Evolutionary conservation across 2,329 filamentous ascomycete species (phyloP).

Genomic region (Beauveria rudraprayagi): DNA sequence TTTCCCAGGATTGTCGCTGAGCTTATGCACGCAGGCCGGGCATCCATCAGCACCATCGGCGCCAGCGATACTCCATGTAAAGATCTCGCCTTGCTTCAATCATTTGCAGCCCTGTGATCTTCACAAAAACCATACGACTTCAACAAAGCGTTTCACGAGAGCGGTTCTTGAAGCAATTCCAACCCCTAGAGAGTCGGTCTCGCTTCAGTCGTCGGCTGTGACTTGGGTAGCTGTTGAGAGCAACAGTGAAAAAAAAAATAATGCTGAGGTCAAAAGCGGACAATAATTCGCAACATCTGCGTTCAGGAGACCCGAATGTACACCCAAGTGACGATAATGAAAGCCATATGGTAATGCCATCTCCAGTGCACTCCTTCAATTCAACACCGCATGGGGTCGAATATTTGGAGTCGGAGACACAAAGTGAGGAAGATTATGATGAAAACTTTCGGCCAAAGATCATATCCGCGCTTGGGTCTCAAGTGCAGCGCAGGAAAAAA

Average conservation of each 20-base stretch:
- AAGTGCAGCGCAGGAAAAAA: neutral
- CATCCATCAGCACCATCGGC: neutral
- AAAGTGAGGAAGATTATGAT: slow-evolving; percentile 40
- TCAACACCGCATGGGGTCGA: slow-evolving; percentile 11
- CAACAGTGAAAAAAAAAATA: neutral
- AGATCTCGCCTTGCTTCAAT: neutral
- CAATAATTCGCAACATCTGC: neutral
- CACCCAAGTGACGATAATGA: neutral
- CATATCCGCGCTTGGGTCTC: slow-evolving; percentile 7
- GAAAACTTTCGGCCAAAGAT: slow-evolving; percentile 25
- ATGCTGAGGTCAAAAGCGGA: neutral
- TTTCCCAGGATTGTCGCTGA: neutral
- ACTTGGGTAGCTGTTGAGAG: neutral
- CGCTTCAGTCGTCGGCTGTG: neutral
- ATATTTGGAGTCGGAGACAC: slow-evolving; percentile 26
- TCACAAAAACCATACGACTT: neutral
- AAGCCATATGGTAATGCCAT: neutral
- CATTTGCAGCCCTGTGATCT: neutral
- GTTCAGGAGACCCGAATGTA: neutral
- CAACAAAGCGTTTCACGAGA: neutral
- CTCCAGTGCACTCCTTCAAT: neutral
- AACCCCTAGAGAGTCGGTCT: neutral
- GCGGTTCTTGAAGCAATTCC: neutral
- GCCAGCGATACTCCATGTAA: too few relatives aligned
- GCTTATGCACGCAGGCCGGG: neutral